Percentiles rank a stretch among this genome's conserved stretches.
Evolutionary conservation across 164 flowering plant species (phyloP).

Genomic region (Liquidambar formosana): DNA sequence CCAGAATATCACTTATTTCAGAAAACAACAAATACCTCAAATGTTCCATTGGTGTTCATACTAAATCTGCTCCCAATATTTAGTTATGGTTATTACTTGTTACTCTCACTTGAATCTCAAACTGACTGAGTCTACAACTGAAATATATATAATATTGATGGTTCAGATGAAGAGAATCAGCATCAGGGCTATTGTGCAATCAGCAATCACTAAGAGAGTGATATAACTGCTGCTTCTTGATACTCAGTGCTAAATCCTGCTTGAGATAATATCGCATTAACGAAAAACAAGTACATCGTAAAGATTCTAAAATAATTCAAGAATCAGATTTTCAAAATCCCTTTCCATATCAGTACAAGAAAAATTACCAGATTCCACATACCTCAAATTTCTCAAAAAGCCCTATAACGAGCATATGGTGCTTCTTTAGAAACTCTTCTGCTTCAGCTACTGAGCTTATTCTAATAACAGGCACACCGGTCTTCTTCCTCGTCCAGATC

Average conservation of each 20-base stretch:
- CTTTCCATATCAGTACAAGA: neutral
- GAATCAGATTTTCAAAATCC: neutral
- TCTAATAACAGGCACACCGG: conserved; percentile 74
- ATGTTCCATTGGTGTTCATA: too few relatives aligned
- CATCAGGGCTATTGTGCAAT: neutral
- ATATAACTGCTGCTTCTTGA: neutral
- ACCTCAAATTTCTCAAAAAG: conserved; percentile 81
- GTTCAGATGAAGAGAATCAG: neutral
- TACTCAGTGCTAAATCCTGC: neutral
- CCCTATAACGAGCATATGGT: conserved; percentile 57
- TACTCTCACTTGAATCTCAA: too few relatives aligned
- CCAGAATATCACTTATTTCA: too few relatives aligned
- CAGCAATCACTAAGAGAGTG: neutral
- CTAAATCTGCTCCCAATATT: too few relatives aligned
- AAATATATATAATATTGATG: neutral
- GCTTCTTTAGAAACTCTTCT: conserved; percentile 58
- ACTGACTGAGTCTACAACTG: too few relatives aligned
- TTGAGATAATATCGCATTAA: neutral
- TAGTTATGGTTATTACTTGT: too few relatives aligned
- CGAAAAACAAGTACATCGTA: too few relatives aligned
- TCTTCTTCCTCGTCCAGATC: conserved; percentile 86
- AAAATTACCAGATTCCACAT: conserved; percentile 6
- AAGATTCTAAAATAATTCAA: neutral
- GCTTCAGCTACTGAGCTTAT: conserved; percentile 53
- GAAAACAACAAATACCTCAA: too few relatives aligned